phyloP scores from a whole-genome alignment of 2,329 filamentous ascomycete species.

The Epichloe coenophiala region DNA sequence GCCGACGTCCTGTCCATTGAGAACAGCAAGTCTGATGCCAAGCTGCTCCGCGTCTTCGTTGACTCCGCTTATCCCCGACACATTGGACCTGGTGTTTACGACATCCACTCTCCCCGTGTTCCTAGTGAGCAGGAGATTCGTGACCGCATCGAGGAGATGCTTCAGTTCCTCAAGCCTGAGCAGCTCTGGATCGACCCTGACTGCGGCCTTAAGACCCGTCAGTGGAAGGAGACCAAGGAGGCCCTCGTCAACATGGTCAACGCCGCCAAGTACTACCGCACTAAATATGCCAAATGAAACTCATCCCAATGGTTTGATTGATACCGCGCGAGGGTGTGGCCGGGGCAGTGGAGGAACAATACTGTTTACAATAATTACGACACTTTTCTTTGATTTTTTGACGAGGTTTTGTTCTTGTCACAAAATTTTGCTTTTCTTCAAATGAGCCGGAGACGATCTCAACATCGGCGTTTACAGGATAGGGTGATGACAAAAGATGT shows the following conservation, averaged over 20 bases:
- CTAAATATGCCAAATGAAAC: conserved; percentile 62
- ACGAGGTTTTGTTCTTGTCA: not conserved
- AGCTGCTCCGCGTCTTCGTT: conserved; percentile 97
- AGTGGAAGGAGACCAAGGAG: conserved; percentile 98
- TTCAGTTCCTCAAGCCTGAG: conserved; percentile 89
- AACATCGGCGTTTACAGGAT: conserved; percentile 42
- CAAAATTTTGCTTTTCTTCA: conserved; percentile 16
- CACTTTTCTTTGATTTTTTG: conserved; percentile 13
- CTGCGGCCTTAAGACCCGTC: conserved; percentile 97
- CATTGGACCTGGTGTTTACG: conserved; percentile 98
- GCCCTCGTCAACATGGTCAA: conserved; percentile 94
- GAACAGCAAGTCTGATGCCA: conserved; percentile 99
- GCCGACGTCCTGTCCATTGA: conserved; percentile 98
- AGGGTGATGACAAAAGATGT: conserved; percentile 20
- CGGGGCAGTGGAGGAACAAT: conserved; percentile 6
- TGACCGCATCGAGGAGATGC: conserved; percentile 95
- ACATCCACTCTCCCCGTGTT: conserved; percentile 98
- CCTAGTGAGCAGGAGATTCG: conserved; percentile 97
- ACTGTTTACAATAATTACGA: conserved; percentile 18
- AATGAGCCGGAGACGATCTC: conserved; percentile 36
- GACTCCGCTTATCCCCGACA: conserved; percentile 95
- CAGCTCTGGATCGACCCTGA: conserved; percentile 99
- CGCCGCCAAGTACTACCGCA: conserved; percentile 91
- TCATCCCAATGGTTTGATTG: conserved; percentile 9
- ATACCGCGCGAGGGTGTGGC: conserved; percentile 6